Conservation (phyloP, 179 eudicot species). For the Nepenthes alata region DNA sequence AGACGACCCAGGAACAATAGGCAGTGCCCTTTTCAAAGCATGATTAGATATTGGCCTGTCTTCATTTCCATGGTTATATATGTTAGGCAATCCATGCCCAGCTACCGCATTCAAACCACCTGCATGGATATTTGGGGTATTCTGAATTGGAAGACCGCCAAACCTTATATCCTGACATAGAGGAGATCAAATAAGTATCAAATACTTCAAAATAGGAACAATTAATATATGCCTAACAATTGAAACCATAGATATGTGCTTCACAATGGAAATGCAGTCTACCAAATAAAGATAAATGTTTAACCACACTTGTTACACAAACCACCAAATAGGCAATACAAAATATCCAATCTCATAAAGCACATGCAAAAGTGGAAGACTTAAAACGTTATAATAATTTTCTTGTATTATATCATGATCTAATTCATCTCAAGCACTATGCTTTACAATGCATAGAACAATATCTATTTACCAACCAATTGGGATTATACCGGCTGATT, state of each 20-base stretch:
- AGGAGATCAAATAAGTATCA: conserved; percentile 3
- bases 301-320: too few species aligned
- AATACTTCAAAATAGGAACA: too few species aligned
- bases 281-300: too few species aligned
- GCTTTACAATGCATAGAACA: not conserved
- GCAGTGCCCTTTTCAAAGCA: conserved; percentile 41
- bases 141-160: conserved; percentile 37
- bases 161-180: conserved; percentile 50
- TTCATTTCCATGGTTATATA: conserved; percentile 37
- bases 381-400: not conserved
- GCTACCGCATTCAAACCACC: conserved; percentile 27
- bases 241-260: too few species aligned
- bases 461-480: not conserved
- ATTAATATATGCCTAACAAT: too few species aligned
- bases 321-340: too few species aligned
- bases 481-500: conserved; percentile 52
- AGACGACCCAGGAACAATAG: conserved; percentile 36
- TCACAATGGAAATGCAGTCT: too few species aligned
- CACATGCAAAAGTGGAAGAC: too few species aligned
- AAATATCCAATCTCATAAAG: too few species aligned
- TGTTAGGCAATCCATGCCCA: conserved; percentile 37
- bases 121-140: conserved; percentile 28
- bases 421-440: not conserved
- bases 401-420: not conserved
- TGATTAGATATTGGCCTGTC: conserved; percentile 39